Evolutionary conservation across 176 grass and related monocot species (phyloP), one percentile per base, ranked within the genome.

Genomic region (maize (Zea mays)): DNA sequence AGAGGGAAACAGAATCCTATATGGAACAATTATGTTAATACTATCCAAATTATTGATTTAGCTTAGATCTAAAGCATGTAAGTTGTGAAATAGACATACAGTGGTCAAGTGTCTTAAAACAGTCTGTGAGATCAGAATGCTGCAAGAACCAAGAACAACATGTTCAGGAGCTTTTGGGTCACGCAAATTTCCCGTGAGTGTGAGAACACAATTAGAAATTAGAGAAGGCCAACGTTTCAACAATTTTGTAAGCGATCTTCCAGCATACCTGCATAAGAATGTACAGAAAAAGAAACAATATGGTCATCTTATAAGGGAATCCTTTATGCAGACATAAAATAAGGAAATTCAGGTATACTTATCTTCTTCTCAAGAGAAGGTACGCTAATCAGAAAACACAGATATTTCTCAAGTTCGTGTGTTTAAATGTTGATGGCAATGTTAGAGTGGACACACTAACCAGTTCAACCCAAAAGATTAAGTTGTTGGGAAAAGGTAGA

Each of bases 141-240:
- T 84, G 56, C 95, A 98, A 74, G 95, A 98, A 68, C 91, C 95
- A 63, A 94, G 87, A 66, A 98, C 86, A 15, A 79, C 70, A 88
- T 98, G 91, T 75, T 98, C 95, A 70, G 76, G 85, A 46, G 87
- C 83, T 83, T 87, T 98, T 12, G 85, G 73, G 50, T 98, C 65
- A 1, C 81, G 84, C 45, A 98, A 88, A 62, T 92, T 89, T 67
- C 72, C 70, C 56, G 79, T 86, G 78, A 91, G 73, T 34, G 67
- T 86, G 56, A 88, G 80, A 80, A 94, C 87, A 83, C 91, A 94
- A 20, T 78, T 86, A 70, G 91, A 73, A 82, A 92, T 87, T 55
- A 98, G 79, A 73, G 85, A 88, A 57, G 95, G 89, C 91, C 95
- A 98, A 45, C 85, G 80, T 73, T 98, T 98, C 58, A 98, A 76